Evolutionary conservation across 768 basidiomycete species (phyloP), one percentile per base, ranked within the genome.

Genomic region (Crassisporium funariophilum): DNA sequence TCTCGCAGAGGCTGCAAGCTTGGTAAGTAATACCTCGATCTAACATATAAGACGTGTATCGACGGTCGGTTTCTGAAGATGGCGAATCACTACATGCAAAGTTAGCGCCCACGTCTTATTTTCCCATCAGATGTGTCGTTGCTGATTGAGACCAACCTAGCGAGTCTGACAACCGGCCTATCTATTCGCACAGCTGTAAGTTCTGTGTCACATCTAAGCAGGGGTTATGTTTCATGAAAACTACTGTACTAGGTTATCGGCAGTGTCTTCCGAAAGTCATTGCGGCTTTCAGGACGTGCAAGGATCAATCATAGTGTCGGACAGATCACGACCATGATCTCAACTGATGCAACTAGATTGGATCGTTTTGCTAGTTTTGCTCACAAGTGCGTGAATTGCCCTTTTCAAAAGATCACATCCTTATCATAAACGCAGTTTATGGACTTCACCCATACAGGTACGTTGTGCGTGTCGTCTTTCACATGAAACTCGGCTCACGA

Each of bases 291-390:
- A 8, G 79, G 80, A 1, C 73, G 77, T 36, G 74, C 83, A 2
- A 71, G 83, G 16, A 52, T 77, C 17, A 69, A 78, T 29, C 83
- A 86, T 57, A 79, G 75, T 16, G 78, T 79, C 24, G 86, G 86
- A 0, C 72, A 84, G 57, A 81, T 87, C 39, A 85, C 80, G 6
- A 88, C 84, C 0, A 79, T 88, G 72, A 83, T 88, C 9, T 81
- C 82, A 1, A 75, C 81, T 4, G 86, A 89, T 57, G 68, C 83
- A 0, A 73, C 75, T 4, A 74, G 81, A 41, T 61, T 86, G 13
- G 84, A 84, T 49, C 60, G 69, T 11, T 76, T 78, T 57, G 64
- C 70, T n/a, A 67, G 61, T 2, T 76, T 68, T 44, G 69, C 51
- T 13, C 75, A 75, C 57, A 69, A 69, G 73, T 75, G 27, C 44